Conservation (phyloP, 2,329 filamentous ascomycete species). For the Teratosphaeria zuluensis region DNA sequence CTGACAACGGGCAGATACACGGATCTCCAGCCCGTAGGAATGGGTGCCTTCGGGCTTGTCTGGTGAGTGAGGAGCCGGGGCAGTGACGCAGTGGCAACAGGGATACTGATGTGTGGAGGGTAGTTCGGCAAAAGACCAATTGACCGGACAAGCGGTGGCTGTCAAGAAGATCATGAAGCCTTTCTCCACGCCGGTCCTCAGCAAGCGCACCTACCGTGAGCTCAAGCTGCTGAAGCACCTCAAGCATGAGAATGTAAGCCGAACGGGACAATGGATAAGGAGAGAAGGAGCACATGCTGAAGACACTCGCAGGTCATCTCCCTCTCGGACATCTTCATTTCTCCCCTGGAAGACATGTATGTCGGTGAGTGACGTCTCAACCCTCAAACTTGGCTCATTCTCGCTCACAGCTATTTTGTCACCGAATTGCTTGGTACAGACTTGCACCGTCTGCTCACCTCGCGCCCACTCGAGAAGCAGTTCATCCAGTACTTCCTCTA, state of each 20-base stretch:
- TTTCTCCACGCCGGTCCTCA: constrained; percentile 96
- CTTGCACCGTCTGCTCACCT: constrained; percentile 88
- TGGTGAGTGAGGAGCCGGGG: constrained; percentile 49
- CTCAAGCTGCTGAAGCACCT: constrained; percentile 95
- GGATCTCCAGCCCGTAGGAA: constrained; percentile 94
- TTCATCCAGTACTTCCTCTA: constrained; percentile 99
- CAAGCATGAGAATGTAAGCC: constrained; percentile 79
- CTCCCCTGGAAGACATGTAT: constrained; percentile 95
- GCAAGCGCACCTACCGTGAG: constrained; percentile 95
- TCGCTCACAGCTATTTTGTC: constrained; percentile 71
- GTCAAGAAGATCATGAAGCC: constrained; percentile 99
- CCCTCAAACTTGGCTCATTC: constrained; percentile 15
- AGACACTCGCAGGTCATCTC: constrained; percentile 63
- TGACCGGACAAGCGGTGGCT: constrained; percentile 91
- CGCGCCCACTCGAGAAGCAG: constrained; percentile 92
- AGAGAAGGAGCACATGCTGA: constrained; percentile 2
- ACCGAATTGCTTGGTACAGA: constrained; percentile 96
- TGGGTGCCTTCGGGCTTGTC: constrained; percentile 97
- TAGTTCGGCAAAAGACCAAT: constrained; percentile 94
- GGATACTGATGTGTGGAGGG: constrained; percentile 3
- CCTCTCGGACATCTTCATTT: constrained; percentile 99
- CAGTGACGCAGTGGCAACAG: not conserved
- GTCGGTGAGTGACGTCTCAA: constrained; percentile 22
- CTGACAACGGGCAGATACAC: constrained; percentile 60
- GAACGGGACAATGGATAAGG: not conserved